phyloP scores from a whole-genome alignment of 208 protist species.

The Wallacemonas collosoma region DNA sequence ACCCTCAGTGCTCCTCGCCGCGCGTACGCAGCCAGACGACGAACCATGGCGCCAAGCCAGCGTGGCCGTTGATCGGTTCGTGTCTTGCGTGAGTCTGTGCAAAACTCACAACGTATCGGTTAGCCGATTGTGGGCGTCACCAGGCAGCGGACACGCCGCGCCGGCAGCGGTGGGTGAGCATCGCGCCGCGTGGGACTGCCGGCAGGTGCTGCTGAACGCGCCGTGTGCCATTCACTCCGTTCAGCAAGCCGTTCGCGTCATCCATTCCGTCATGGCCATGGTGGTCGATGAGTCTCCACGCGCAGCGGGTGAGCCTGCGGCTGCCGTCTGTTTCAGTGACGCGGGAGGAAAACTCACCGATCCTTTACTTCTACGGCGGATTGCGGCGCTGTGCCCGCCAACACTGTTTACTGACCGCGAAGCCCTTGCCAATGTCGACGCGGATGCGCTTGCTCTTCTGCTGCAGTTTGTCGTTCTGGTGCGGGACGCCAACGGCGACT shows the following conservation, averaged over 20 bases:
- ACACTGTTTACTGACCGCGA: constrained; percentile 41
- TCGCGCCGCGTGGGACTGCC: background rate
- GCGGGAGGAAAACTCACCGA: constrained; percentile 17
- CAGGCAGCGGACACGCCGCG: background rate
- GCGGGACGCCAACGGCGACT: constrained; percentile 50
- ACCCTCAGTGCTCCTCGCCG: background rate
- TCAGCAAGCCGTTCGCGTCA: constrained; percentile 46
- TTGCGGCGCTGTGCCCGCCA: constrained; percentile 40
- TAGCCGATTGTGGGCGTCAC: background rate
- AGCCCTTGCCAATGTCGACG: constrained; percentile 66
- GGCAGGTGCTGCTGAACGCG: background rate
- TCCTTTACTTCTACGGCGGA: constrained; percentile 24
- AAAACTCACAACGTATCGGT: constrained; percentile 56
- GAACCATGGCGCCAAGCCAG: background rate
- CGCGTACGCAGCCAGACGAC: background rate
- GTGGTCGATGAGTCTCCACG: background rate
- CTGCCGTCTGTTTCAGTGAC: constrained; percentile 27
- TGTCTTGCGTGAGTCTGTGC: constrained; percentile 68
- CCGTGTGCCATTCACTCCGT: constrained; percentile 8
- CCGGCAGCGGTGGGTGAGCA: background rate
- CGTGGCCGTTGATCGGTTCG: constrained; percentile 41
- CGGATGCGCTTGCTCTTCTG: constrained; percentile 51
- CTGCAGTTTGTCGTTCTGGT: constrained; percentile 61
- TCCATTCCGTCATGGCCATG: constrained; percentile 31
- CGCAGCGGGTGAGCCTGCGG: background rate